phyloP scores from a whole-genome alignment of 2,329 filamentous ascomycete genomes.

The Aspergillus tamarii region DNA sequence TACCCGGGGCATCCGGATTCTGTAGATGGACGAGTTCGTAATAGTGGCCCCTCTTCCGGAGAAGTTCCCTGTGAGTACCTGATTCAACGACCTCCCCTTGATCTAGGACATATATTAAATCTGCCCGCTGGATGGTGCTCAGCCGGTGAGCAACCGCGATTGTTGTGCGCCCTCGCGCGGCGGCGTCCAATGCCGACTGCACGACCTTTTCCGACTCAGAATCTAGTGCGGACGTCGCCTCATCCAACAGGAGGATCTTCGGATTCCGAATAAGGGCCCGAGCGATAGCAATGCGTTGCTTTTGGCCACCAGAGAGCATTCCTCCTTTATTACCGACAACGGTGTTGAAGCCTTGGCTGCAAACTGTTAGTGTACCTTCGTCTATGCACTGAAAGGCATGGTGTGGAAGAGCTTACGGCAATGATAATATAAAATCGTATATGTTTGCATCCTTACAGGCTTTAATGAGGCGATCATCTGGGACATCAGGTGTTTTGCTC shows the following conservation, averaged over 20 bases:
- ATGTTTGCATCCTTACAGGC: slow-evolving; percentile 54
- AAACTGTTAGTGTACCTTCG: neutral
- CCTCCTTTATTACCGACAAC: slow-evolving; percentile 83
- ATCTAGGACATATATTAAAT: slow-evolving; percentile 49
- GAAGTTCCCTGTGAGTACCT: slow-evolving; percentile 46
- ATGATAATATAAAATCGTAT: slow-evolving; percentile 73
- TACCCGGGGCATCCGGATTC: slow-evolving; percentile 30
- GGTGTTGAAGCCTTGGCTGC: slow-evolving; percentile 68
- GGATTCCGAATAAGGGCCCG: slow-evolving; percentile 80
- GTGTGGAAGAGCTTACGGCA: slow-evolving; percentile 59
- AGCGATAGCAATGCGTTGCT: slow-evolving; percentile 86
- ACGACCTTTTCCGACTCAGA: slow-evolving; percentile 84
- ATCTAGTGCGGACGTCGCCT: slow-evolving; percentile 85
- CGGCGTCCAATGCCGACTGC: slow-evolving; percentile 76
- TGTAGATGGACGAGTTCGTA: slow-evolving; percentile 50
- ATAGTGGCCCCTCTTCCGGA: slow-evolving; percentile 42
- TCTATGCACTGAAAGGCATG: neutral
- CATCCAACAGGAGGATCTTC: slow-evolving; percentile 82
- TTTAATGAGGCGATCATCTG: slow-evolving; percentile 45
- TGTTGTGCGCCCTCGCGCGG: slow-evolving; percentile 57
- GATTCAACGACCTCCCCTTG: slow-evolving; percentile 48
- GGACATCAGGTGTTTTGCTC: slow-evolving; percentile 43
- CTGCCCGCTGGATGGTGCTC: slow-evolving; percentile 45
- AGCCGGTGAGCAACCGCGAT: slow-evolving; percentile 49
- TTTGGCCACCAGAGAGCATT: slow-evolving; percentile 84